Base-by-base conservation (phyloP, 202 grass and related monocot species). In the Hordeum pubiflorum region DNA sequence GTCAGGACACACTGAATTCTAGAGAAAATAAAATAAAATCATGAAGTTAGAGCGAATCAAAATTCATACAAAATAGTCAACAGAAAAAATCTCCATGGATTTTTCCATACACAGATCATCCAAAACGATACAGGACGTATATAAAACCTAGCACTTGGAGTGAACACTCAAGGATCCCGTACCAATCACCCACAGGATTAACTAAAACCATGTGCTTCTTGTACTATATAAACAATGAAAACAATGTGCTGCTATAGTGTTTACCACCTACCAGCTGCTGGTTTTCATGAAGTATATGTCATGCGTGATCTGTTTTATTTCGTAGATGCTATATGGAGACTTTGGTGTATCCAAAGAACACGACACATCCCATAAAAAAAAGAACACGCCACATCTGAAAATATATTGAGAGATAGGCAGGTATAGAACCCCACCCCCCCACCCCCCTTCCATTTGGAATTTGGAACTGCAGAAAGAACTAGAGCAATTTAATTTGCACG, bases 141-240 rank as follows among this genome's bases (percentile, higher is more conserved):
- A 69, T 2, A 21, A 5, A 23, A 69, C 65, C 38, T 69, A 8
- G 15, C 32, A 58, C 5, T 26, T 81, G 3, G 43, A 72, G 64
- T 77, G 57, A 43, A 63, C 71, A 22, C 18, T 5, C 31, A 23
- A 78, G 54, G 27, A 71, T 29, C 4, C 27, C 17, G 8, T 41
- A 33, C 38, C 10, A 7, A 75, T 29, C 2, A 29, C 27, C 23
- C 6, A 34, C 61, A 26, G 2, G 36, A 87, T 56, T 34, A 24
- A 54, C 37, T 26, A 34, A 78, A 83, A 48, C 65, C 34, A n/a
- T 78, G 79, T 72, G 73, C 63, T n/a, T n/a, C 27, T 50, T 50
- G 17, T 48, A n/a, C n/a, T n/a, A n/a, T n/a, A n/a, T n/a, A n/a
- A n/a, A n/a, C n/a, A 44, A 44, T 6, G 17, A 22, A 72, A 82